A percentile compares a stretch with the other conserved stretches of the same genome.
phyloP scores from a whole-genome alignment of 441 rosid species.

The Heliophila coronopifolia region DNA sequence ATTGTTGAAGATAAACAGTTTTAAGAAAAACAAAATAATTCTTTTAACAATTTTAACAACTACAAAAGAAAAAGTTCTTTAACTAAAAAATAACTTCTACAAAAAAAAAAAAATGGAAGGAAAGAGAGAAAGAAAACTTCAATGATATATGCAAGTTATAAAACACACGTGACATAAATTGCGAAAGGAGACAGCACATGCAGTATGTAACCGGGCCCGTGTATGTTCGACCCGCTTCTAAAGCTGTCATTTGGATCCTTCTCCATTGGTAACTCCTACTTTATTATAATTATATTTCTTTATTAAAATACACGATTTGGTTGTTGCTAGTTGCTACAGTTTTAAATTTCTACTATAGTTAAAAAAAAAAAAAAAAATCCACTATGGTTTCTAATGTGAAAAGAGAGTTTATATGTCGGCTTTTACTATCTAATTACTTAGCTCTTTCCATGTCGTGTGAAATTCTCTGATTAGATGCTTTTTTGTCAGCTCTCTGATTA shows the following conservation, averaged over 20 bases:
- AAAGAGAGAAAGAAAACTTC: not conserved
- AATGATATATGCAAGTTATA: not conserved
- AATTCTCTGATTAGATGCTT: slow-evolving; percentile 26
- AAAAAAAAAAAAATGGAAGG: not conserved
- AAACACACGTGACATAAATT: slow-evolving; percentile 21
- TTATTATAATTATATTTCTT: not conserved
- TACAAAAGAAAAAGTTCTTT: no score
- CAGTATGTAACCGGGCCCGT: slow-evolving; percentile 23
- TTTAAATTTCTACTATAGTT: no score
- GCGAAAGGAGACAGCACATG: slow-evolving; percentile 14
- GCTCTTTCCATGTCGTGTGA: slow-evolving; percentile 17
- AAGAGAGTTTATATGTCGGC: slow-evolving; percentile 1
- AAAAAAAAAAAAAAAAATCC: no score
- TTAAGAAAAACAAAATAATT: no score
- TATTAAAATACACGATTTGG: slow-evolving; percentile 5
- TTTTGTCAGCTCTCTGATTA: slow-evolving; percentile 20
- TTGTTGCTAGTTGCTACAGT: no score
- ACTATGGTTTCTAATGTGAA: slow-evolving; percentile 15
- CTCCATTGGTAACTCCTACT: slow-evolving; percentile 18
- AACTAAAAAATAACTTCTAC: no score
- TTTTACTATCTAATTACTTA: slow-evolving; percentile 10
- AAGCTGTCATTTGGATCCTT: slow-evolving; percentile 22
- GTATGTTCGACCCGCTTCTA: slow-evolving; percentile 23
- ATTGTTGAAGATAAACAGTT: no score
- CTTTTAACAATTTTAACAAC: no score